A percentile compares a stretch with the other conserved stretches of the same genome.
phyloP scores from a whole-genome alignment of 345 rosid species.

The Lumnitzera racemosa region DNA sequence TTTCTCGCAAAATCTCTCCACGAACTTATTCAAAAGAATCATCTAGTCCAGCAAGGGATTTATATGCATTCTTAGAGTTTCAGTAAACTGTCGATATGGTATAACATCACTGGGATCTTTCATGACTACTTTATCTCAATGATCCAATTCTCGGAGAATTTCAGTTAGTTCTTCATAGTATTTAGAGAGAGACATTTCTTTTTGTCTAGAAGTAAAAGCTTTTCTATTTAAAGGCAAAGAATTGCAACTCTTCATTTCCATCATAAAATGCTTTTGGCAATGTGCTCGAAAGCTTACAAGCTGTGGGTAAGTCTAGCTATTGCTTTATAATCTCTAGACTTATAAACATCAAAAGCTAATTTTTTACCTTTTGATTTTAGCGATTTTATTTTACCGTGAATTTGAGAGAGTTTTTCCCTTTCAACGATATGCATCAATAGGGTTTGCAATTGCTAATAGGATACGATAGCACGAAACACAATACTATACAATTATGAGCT shows the following conservation, averaged over 20 bases:
- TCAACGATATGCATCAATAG: neutral
- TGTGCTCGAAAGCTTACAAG: neutral
- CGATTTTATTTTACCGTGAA: neutral
- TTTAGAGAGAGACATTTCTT: neutral
- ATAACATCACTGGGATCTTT: conserved; percentile 6
- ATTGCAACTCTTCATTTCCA: conserved; percentile 2
- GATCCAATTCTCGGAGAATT: conserved; percentile 4
- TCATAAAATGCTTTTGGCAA: conserved; percentile 1
- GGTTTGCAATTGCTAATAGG: no score
- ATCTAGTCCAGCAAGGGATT: conserved; percentile 2
- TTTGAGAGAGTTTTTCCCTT: neutral
- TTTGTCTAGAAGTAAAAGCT: conserved; percentile 1
- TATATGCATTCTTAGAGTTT: conserved; percentile 6
- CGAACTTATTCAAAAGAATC: neutral
- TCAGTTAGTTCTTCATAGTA: neutral
- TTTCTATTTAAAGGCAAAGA: conserved; percentile 1
- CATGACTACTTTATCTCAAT: conserved; percentile 6
- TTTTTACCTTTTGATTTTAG: neutral
- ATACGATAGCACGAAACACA: no score
- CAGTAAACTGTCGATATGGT: neutral
- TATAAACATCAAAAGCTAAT: conserved; percentile 1
- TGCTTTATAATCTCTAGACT: conserved; percentile 1
- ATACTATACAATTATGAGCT: no score
- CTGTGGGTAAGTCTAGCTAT: neutral
- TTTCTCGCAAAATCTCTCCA: neutral